Evolutionary conservation across 106 monocot genomes (phyloP), one percentile per base, ranked within the genome.

Genomic region (Gastrodia elata): DNA sequence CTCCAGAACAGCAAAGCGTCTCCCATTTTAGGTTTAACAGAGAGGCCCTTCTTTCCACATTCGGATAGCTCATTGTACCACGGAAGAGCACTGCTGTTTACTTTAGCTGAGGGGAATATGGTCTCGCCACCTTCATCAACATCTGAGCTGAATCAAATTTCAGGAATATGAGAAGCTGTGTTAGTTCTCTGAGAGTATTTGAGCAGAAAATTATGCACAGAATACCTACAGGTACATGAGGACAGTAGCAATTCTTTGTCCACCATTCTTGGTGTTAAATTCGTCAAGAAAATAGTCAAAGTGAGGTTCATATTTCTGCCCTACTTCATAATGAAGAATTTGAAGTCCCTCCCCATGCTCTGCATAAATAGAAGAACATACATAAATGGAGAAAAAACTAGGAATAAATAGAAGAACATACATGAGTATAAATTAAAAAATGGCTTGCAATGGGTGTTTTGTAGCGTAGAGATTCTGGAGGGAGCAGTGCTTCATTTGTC

Each of bases 51-150:
- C 74, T 82, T 88, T 56, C 74, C 87, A 71, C 87, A 88, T 37
- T 84, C 82, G 30, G 87, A 88, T 61, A 88, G 65, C 71, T 82
- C 78, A 71, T 81, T 73, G 38, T 84, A 81, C 76, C 78, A 79
- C 26, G 89, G 74, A 55, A 85, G 83, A 76, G 89, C 75, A 57
- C 89, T 89, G 57, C 85, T 89, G 81, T 89, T 85, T 22, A 38
- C 65, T 70, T 76, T 85, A 0, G 85, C 80, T 55, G 76, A 58
- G 44, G 89, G 89, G 28, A 89, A 89, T 5, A 89, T 73, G 6
- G 89, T 89, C 78, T 89, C 89, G n/a, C 89, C 89, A 34, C 89
- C 89, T 68, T 89, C 89, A 76, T 89, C 89, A 43, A 89, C 89
- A 85, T 89, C 89, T 3, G 85, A 85, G 43, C 89, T 89, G 82